Evolutionary conservation across 805 yeast genomes (phyloP).

Genomic region (Candida awuae): DNA sequence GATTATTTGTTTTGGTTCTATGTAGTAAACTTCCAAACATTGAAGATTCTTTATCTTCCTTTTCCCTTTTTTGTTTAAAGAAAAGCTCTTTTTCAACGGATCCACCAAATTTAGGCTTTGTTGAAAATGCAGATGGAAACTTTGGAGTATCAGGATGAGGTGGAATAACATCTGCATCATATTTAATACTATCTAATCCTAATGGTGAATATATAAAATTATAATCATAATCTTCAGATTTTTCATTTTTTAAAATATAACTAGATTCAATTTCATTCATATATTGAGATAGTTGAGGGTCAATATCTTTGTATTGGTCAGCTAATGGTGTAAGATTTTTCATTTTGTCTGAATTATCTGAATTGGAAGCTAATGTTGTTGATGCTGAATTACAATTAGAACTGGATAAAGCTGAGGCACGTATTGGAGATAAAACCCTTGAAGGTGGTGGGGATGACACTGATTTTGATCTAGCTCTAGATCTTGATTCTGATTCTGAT

Average conservation of each 20-base stretch:
- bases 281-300: slow-evolving; percentile 41
- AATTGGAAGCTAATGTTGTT: background rate
- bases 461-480: background rate
- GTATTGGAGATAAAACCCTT: too few species aligned
- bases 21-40: slow-evolving; percentile 27
- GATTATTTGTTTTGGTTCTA: slow-evolving; percentile 22
- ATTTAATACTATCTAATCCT: slow-evolving; percentile 21
- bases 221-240: slow-evolving; percentile 9
- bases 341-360: background rate
- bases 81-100: slow-evolving; percentile 20
- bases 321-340: slow-evolving; percentile 9
- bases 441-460: background rate
- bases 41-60: slow-evolving; percentile 15
- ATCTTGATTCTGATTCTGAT: background rate
- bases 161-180: slow-evolving; percentile 40
- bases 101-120: slow-evolving; percentile 23
- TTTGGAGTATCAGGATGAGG: slow-evolving; percentile 41
- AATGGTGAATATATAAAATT: slow-evolving; percentile 19
- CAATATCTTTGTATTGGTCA: slow-evolving; percentile 27
- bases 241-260: background rate
- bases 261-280: slow-evolving; percentile 26
- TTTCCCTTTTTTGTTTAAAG: slow-evolving; percentile 15
- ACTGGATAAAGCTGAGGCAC: too few species aligned
- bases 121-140: slow-evolving; percentile 41
- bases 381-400: background rate